Evolutionary conservation across 345 rosid genomes (phyloP), one percentile per base, ranked within the genome.

Genomic region (Laguncularia racemosa): DNA sequence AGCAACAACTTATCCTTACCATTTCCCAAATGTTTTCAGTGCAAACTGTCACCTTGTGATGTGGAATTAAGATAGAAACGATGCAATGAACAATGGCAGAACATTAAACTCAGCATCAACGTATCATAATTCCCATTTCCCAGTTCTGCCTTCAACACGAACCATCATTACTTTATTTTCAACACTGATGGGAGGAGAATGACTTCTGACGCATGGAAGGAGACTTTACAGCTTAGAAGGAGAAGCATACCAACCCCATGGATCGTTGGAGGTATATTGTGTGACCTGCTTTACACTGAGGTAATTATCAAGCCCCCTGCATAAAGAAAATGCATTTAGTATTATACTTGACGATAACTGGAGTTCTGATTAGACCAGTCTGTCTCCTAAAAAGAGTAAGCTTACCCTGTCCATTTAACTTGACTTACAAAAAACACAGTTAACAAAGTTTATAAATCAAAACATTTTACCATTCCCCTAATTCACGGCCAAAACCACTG

Each of bases 401-500:
- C 10, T 20, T 21, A 61, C 48, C 19, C 26, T 59, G 16, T n/a
- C n/a, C n/a, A n/a, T n/a, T 2, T 13, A 33, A 6, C 23, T 38
- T 23, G 28, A 13, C 33, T 50, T 6, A 4, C 3, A 2, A 52
- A n/a, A 28, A 43, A 20, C 19, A 9, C 26, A 23, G 0, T 6
- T 16, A 2, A 19, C 2, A 48, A 9, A 19, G 15, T 14, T 12
- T 47, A 15, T 23, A 0, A 33, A 4, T 20, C 14, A 48, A n/a
- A 44, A 16, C 28, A 47, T 19, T 21, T 33, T 59, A 90, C 99
- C 97, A 88, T 84, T 89, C 92, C 50, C 99, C 97, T 62, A 89
- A 74, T 70, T 90, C 99, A 65, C 96, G 96, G n/a, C 99, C 97
- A 68, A 85, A 93, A 17, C 97, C 99, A 63, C 96, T 93, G 63